Conservation (phyloP, 2,329 filamentous ascomycete genomes). For the Beauveria scarabaeidicola region DNA sequence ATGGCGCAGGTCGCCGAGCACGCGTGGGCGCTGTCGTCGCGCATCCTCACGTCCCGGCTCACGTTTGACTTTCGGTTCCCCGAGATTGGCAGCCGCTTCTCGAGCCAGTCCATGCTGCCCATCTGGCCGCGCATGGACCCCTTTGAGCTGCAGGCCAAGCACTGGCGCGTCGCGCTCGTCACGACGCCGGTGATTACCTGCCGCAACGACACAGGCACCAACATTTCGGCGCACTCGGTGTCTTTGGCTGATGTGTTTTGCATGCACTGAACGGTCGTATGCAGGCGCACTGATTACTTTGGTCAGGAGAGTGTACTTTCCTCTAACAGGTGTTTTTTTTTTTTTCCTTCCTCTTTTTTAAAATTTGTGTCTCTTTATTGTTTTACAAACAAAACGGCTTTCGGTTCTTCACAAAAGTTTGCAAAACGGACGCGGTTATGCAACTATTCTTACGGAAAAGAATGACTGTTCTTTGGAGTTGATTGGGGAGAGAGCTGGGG, state of each 20-base stretch:
- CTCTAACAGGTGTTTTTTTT: too few relatives aligned
- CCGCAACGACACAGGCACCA: conserved; percentile 40
- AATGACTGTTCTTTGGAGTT: neutral
- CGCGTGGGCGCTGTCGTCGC: conserved; percentile 37
- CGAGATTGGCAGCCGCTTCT: conserved; percentile 41
- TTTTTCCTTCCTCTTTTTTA: too few relatives aligned
- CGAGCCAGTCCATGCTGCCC: conserved; percentile 36
- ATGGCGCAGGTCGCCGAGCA: conserved; percentile 32
- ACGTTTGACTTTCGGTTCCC: conserved; percentile 42
- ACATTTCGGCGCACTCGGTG: conserved; percentile 36
- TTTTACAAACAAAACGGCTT: neutral
- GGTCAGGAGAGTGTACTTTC: too few relatives aligned
- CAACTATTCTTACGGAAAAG: conserved; percentile 1
- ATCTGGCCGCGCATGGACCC: conserved; percentile 35
- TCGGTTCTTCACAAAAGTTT: neutral
- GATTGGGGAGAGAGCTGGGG: neutral
- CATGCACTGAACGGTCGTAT: conserved; percentile 30
- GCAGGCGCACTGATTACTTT: too few relatives aligned
- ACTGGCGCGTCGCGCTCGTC: conserved; percentile 44
- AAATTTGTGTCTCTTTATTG: neutral
- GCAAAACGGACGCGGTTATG: neutral
- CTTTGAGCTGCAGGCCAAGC: conserved; percentile 37
- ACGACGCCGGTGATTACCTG: conserved; percentile 47
- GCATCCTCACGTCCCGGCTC: conserved; percentile 36
- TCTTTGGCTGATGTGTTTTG: conserved; percentile 39